Conservation (phyloP, 345 rosid genomes). For the Eucalyptus curtisii region DNA sequence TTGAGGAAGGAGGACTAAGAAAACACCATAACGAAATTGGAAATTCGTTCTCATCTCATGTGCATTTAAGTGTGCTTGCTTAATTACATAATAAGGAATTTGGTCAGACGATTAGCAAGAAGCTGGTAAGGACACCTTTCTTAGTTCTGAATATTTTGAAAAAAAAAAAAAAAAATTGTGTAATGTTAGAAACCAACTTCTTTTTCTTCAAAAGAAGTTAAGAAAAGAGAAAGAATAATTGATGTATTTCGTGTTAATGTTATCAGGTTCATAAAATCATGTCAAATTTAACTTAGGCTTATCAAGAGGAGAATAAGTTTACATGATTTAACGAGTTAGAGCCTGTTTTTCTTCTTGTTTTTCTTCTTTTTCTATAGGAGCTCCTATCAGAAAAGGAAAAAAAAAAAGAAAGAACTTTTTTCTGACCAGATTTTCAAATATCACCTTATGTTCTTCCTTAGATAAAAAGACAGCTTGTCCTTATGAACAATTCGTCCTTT, state of each 20-base stretch:
- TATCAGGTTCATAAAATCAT: background rate
- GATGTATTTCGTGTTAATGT: background rate
- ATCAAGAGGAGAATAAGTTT: background rate
- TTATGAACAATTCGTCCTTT: background rate
- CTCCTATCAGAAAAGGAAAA: background rate
- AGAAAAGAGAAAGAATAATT: background rate
- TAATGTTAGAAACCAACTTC: background rate
- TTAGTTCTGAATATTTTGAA: background rate
- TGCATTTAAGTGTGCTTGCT: background rate
- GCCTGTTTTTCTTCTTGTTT: background rate
- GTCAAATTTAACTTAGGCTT: background rate
- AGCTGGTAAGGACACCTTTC: background rate
- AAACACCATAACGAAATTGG: too few species aligned
- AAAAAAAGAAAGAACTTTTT: background rate
- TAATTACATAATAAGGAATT: background rate
- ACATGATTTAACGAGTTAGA: background rate
- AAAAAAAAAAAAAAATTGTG: background rate
- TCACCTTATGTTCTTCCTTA: background rate
- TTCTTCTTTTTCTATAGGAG: background rate
- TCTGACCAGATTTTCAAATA: background rate
- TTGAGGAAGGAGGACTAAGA: too few species aligned
- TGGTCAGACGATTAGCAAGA: background rate
- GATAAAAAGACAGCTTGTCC: background rate
- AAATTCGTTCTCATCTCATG: too few species aligned
- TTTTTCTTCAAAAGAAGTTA: background rate